Evolutionary conservation across 805 yeast species (phyloP).

Genomic region (Naumovozyma castellii): DNA sequence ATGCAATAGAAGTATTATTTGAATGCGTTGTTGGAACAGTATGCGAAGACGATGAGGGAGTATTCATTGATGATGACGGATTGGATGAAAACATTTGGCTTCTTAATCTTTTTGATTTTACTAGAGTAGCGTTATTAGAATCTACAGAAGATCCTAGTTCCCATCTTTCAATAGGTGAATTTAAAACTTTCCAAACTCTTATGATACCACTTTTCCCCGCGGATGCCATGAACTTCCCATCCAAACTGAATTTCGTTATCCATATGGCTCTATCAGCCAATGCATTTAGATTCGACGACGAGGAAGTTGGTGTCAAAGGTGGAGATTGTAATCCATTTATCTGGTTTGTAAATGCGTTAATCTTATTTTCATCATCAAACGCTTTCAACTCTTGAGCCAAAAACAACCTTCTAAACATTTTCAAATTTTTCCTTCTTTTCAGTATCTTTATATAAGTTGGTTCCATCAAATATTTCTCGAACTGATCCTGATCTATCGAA

Average conservation of each 20-base stretch:
- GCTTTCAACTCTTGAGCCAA: conserved; percentile 51
- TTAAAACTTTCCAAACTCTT: conserved; percentile 70
- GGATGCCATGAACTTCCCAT: conserved; percentile 76
- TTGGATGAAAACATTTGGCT: neutral
- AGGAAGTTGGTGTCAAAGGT: conserved; percentile 2
- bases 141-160: conserved; percentile 28
- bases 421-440: conserved; percentile 39
- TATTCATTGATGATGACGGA: neutral
- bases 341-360: neutral
- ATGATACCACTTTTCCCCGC: conserved; percentile 71
- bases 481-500: conserved; percentile 30
- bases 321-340: neutral
- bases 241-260: conserved; percentile 61
- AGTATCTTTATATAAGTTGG: conserved; percentile 49
- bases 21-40: neutral
- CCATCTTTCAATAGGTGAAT: conserved; percentile 59
- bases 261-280: conserved; percentile 42
- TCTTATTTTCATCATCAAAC: conserved; percentile 1
- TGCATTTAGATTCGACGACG: neutral
- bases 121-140: conserved; percentile 7
- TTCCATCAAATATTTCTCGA: conserved; percentile 35
- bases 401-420: conserved; percentile 43
- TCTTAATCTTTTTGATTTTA: conserved; percentile 4
- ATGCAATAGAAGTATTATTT: neutral
- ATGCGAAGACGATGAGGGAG: neutral